phyloP scores from a whole-genome alignment of 768 basidiomycete species.

The Bullera alba region DNA sequence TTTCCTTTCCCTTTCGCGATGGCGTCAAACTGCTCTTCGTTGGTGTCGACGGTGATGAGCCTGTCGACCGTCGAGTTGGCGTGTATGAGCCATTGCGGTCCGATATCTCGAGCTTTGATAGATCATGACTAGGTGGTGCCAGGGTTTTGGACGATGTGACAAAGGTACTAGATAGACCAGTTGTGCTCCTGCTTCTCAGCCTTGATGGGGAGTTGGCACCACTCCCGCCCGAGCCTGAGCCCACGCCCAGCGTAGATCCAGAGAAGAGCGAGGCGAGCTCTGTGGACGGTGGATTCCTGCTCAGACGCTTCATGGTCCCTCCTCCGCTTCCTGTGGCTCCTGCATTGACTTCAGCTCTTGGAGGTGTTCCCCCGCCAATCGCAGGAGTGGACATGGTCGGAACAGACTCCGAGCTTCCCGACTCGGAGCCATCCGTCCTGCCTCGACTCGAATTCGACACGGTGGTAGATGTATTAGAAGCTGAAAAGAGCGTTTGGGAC shows the following conservation, averaged over 20 bases:
- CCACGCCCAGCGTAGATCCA: no score
- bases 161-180: neutral
- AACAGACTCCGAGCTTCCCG: neutral
- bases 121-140: no score
- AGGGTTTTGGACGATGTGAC: neutral
- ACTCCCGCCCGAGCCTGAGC: no score
- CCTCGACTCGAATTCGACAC: neutral
- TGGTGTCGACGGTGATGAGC: neutral
- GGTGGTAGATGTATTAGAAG: neutral
- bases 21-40: neutral
- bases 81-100: no score
- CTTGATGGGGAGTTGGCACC: neutral
- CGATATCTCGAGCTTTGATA: no score
- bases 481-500: neutral
- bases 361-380: neutral
- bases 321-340: no score
- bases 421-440: neutral
- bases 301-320: no score
- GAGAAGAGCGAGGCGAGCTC: no score
- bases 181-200: neutral
- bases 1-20: slow-evolving; percentile 16
- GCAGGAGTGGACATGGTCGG: neutral
- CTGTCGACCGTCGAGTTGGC: neutral
- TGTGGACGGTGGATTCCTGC: no score
- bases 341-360: neutral